These are phyloP conservation scores for Crithidia fasciculata DNA, from an alignment of 208 protist genomes.

Conservation along the genomic window DNA sequence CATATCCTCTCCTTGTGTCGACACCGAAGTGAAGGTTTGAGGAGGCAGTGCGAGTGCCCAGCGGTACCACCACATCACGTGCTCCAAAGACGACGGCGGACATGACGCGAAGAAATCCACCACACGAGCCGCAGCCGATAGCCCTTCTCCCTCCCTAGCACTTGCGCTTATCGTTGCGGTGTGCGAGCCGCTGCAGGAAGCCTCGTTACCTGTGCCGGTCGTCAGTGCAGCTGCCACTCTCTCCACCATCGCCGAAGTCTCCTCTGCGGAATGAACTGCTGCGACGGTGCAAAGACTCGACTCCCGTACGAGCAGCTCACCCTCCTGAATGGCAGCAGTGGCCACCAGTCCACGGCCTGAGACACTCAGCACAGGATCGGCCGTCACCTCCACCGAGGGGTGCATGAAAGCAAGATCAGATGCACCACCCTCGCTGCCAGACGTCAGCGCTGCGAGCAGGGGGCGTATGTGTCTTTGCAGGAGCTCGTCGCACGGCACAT, in stretches of 20 bases:
- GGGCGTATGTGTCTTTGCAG: neutral
- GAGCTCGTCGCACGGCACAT: neutral
- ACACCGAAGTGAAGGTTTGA: too few species aligned
- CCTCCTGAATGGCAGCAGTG: slow-evolving; percentile 37
- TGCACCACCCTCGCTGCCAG: too few species aligned
- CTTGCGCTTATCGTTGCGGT: neutral
- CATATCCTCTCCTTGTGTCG: too few species aligned
- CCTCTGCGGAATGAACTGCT: too few species aligned
- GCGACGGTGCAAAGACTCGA: neutral
- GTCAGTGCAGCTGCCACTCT: neutral
- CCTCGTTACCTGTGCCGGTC: neutral
- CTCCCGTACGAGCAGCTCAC: slow-evolving; percentile 44
- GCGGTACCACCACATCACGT: slow-evolving; percentile 6
- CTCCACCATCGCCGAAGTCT: neutral
- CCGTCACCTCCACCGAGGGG: slow-evolving; percentile 36
- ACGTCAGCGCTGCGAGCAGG: neutral
- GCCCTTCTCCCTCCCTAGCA: neutral
- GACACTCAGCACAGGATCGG: slow-evolving; percentile 31
- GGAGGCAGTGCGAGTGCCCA: neutral
- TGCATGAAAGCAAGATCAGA: slow-evolving; percentile 20
- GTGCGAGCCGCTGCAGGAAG: neutral
- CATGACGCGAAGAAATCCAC: neutral
- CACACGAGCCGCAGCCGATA: neutral
- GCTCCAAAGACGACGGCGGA: neutral
- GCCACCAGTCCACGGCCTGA: slow-evolving; percentile 52